A percentile compares a stretch with the other conserved stretches of the same genome.
phyloP scores from a whole-genome alignment of 1,284 basidiomycete species.

The Cryptococcus sp. region DNA sequence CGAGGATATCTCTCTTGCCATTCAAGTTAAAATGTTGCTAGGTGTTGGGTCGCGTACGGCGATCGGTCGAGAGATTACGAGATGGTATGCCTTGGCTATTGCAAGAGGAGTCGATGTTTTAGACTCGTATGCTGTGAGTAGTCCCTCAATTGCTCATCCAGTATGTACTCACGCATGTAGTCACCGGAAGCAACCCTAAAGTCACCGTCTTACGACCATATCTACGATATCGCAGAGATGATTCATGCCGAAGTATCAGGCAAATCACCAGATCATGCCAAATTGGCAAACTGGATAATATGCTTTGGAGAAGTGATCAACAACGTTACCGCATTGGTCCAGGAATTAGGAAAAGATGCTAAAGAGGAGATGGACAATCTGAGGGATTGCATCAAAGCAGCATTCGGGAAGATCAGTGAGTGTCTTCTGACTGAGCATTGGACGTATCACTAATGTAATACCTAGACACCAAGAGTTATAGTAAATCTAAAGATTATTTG shows the following conservation, averaged over 20 bases:
- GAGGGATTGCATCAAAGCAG: not conserved
- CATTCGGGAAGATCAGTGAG: constrained; percentile 1
- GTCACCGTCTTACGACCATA: not conserved
- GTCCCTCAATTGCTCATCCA: not conserved
- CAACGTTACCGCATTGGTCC: not conserved
- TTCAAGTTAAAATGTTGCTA: constrained; percentile 11
- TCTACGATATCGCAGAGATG: not conserved
- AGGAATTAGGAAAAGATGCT: not conserved
- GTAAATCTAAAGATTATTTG: not conserved
- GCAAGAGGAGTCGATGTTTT: constrained; percentile 1
- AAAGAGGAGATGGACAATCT: not conserved
- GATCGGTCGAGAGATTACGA: constrained; percentile 5
- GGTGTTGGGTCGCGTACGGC: constrained; percentile 13
- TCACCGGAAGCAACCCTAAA: not conserved
- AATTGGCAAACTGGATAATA: not conserved
- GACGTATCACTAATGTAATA: not conserved
- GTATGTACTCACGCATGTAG: not conserved
- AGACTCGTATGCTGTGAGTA: not conserved
- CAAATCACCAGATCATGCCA: not conserved
- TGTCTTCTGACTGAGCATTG: not conserved
- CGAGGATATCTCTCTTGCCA: not conserved
- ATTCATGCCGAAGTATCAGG: not conserved
- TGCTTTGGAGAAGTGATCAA: not conserved
- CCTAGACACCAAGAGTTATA: not conserved
- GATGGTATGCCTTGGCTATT: constrained; percentile 20